Conservation (phyloP, 1,139 yeast species). For the Maudiozyma humilis region DNA sequence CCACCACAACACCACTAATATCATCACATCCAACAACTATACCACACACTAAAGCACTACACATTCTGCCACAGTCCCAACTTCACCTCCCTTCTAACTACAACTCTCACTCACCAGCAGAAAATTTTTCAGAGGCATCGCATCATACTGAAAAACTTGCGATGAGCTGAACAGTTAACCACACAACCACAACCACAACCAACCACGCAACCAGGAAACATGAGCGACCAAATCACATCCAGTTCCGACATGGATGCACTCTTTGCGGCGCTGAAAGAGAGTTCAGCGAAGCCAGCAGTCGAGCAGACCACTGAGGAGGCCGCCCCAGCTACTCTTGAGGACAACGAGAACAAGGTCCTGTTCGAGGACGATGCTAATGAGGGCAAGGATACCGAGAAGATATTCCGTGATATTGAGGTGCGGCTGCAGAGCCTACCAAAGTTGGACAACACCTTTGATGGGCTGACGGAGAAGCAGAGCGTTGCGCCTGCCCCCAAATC, state of each 20-base stretch:
- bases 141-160: too few relatives aligned
- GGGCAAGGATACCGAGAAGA: slow-evolving; percentile 13
- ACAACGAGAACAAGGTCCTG: too few relatives aligned
- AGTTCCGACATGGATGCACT: slow-evolving; percentile 12
- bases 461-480: slow-evolving; percentile 13
- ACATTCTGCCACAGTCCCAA: too few relatives aligned
- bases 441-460: slow-evolving; percentile 26
- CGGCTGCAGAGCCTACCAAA: slow-evolving; percentile 25
- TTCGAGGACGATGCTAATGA: neutral
- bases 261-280: slow-evolving; percentile 12
- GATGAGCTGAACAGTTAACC: neutral
- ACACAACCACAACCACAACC: neutral
- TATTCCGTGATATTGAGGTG: slow-evolving; percentile 25
- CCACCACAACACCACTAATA: neutral
- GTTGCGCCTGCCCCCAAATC: slow-evolving; percentile 1
- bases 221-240: slow-evolving; percentile 1
- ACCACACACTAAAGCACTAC: too few relatives aligned
- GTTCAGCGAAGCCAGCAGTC: neutral
- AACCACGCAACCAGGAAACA: neutral
- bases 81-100: too few relatives aligned
- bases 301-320: too few relatives aligned
- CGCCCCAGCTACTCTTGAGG: too few relatives aligned
- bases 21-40: neutral
- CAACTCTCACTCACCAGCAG: too few relatives aligned
- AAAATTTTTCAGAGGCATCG: too few relatives aligned